Percentiles rank a stretch among this genome's conserved stretches.
These are phyloP conservation scores for Auricularia heimuer DNA, from an alignment of 768 basidiomycete genomes.

Conservation along the genomic window DNA sequence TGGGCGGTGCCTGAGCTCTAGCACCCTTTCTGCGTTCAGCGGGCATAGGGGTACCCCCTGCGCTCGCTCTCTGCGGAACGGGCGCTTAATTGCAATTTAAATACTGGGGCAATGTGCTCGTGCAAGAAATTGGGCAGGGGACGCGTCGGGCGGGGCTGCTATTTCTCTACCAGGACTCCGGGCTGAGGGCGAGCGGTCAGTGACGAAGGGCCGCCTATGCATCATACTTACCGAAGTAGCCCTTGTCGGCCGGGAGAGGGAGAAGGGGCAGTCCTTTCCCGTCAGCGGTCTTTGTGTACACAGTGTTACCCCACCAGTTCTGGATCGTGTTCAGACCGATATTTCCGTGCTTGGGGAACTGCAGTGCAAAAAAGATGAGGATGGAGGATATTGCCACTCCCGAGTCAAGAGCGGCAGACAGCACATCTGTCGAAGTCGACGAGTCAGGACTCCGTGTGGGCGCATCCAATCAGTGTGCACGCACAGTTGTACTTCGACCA, in stretches of 20 bases:
- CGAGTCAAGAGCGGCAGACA: constrained; percentile 65
- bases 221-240: background rate
- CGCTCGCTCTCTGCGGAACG: too few relatives aligned
- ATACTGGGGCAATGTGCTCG: too few relatives aligned
- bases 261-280: constrained; percentile 47
- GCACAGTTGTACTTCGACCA: constrained; percentile 48
- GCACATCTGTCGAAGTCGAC: constrained; percentile 31
- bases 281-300: constrained; percentile 46
- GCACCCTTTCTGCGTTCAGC: too few relatives aligned
- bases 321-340: constrained; percentile 47
- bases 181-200: too few relatives aligned
- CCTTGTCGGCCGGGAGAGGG: constrained; percentile 16
- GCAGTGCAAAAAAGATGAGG: constrained; percentile 50
- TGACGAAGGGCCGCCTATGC: too few relatives aligned
- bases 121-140: too few relatives aligned
- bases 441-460: background rate
- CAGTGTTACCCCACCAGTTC: constrained; percentile 64
- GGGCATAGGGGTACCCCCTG: too few relatives aligned
- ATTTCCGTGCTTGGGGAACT: constrained; percentile 51
- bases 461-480: constrained; percentile 3
- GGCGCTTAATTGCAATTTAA: too few relatives aligned
- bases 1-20: too few relatives aligned
- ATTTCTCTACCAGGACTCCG: too few relatives aligned
- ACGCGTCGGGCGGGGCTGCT: too few relatives aligned
- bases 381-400: constrained; percentile 52